Conservation (phyloP, 1,139 yeast genomes). For the Eremothecium gossypii region DNA sequence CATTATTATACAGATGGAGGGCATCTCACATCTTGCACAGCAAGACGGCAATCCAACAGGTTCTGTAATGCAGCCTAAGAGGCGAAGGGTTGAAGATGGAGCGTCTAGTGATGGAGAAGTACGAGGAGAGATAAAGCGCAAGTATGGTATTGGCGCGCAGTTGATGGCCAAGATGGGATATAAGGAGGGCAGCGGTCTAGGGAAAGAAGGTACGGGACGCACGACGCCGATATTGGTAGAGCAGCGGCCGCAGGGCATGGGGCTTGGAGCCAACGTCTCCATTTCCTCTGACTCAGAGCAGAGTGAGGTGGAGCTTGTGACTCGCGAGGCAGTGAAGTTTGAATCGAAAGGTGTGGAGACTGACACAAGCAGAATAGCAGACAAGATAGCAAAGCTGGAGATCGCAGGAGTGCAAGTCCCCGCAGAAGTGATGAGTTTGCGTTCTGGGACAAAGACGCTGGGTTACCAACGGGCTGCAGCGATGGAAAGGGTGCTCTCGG, state of each 20-base stretch:
- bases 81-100: neutral
- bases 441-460: neutral
- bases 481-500: neutral
- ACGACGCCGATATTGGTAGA: slow-evolving; percentile 67
- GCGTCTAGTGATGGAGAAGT: neutral
- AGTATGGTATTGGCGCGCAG: slow-evolving; percentile 81
- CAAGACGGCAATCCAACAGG: neutral
- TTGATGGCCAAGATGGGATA: slow-evolving; percentile 83
- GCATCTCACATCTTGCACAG: no score
- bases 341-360: slow-evolving; percentile 2
- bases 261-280: slow-evolving; percentile 46
- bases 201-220: slow-evolving; percentile 62
- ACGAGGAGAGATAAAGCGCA: slow-evolving; percentile 6
- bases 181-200: slow-evolving; percentile 73
- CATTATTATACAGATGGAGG: no score
- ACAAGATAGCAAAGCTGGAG: slow-evolving; percentile 2
- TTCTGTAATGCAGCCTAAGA: neutral
- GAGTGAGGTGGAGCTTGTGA: slow-evolving; percentile 1
- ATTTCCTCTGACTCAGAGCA: slow-evolving; percentile 11
- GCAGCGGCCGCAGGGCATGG: slow-evolving; percentile 56
- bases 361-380: neutral
- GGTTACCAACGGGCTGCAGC: neutral
- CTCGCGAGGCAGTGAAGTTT: slow-evolving; percentile 2
- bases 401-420: slow-evolving; percentile 2
- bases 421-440: neutral